phyloP scores from a whole-genome alignment of 352 stramenopile species.

The Globisporangium nodosum region DNA sequence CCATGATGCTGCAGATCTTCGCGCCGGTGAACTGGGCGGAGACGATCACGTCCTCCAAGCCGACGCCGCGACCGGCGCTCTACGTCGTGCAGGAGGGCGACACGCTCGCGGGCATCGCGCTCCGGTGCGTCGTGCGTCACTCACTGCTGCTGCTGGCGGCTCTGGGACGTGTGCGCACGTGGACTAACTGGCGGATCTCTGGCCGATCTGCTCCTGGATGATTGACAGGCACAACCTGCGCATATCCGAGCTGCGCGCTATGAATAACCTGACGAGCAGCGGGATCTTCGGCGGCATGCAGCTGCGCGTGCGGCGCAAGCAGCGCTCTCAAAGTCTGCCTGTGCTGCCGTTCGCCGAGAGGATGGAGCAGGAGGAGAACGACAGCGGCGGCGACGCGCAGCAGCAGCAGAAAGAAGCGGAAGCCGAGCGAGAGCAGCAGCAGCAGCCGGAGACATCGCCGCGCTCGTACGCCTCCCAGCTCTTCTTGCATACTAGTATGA shows the following conservation, averaged over 20 bases:
- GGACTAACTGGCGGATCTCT: neutral
- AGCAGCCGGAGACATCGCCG: conserved; percentile 14
- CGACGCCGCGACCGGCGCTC: conserved; percentile 9
- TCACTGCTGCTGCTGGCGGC: neutral
- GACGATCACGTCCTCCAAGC: conserved; percentile 11
- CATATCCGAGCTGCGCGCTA: conserved; percentile 39
- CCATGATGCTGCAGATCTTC: conserved; percentile 32
- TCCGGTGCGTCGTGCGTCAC: conserved; percentile 14
- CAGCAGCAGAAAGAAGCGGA: neutral
- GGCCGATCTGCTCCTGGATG: no score
- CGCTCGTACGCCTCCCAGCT: neutral
- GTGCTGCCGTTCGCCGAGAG: conserved; percentile 15
- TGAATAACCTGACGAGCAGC: conserved; percentile 43
- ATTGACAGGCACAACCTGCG: conserved; percentile 35
- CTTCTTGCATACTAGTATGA: neutral
- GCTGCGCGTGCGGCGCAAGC: conserved; percentile 36
- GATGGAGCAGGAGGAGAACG: conserved; percentile 8
- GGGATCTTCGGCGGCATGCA: conserved; percentile 33
- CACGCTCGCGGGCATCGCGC: conserved; percentile 36
- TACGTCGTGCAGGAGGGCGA: conserved; percentile 40
- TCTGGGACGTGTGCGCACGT: neutral
- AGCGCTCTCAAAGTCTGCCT: conserved; percentile 37
- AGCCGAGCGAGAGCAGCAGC: neutral
- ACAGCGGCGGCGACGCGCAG: conserved; percentile 3
- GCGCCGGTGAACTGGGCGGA: conserved; percentile 28